Conservation (phyloP, 2,329 filamentous ascomycete species). For the Neurospora sp. region DNA sequence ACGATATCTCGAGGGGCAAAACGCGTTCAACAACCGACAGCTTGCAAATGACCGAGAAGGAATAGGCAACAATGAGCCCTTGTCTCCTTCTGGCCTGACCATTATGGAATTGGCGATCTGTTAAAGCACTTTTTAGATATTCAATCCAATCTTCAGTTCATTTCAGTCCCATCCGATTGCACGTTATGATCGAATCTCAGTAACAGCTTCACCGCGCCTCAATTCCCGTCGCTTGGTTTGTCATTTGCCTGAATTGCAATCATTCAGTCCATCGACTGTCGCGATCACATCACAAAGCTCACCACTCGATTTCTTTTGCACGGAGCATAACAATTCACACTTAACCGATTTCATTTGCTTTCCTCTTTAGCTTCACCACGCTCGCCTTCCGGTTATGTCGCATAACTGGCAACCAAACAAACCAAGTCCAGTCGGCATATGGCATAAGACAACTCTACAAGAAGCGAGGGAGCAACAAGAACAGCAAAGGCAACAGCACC, state of each 20-base stretch:
- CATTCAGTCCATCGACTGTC: neutral
- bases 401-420: neutral
- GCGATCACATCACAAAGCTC: neutral
- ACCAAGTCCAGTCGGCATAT: slow-evolving; percentile 1
- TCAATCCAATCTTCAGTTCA: neutral
- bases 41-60: neutral
- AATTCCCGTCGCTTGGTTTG: neutral
- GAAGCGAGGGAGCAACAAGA: neutral
- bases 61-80: neutral
- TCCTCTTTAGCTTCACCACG: neutral
- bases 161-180: neutral
- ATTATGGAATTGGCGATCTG: neutral
- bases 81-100: neutral
- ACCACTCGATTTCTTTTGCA: neutral
- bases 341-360: neutral
- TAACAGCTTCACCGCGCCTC: neutral
- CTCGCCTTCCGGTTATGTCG: neutral
- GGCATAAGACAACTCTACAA: slow-evolving; percentile 5
- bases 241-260: neutral
- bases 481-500: slow-evolving; percentile 6
- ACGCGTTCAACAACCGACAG: neutral
- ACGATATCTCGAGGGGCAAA: neutral
- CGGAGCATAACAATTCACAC: neutral
- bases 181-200: neutral
- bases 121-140: neutral